phyloP scores from a whole-genome alignment of 2,329 filamentous ascomycete genomes.

The Pseudocercospora cruenta region DNA sequence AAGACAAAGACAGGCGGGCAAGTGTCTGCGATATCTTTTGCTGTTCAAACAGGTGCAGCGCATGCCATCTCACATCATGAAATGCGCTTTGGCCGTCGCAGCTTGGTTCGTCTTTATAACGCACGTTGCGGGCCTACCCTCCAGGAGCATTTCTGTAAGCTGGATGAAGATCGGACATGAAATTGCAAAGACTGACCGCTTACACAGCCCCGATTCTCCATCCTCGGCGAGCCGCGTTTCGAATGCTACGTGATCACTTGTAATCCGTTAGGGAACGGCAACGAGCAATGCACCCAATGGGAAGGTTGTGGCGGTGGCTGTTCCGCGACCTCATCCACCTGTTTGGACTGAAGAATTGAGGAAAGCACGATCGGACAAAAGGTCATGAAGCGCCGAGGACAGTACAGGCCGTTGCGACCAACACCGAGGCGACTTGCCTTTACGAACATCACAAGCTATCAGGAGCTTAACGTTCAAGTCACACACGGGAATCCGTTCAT shows the following conservation, averaged over 20 bases:
- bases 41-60: neutral
- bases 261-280: neutral
- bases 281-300: neutral
- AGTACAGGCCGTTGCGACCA: neutral
- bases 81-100: neutral
- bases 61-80: neutral
- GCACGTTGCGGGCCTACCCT: neutral
- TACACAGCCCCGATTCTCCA: neutral
- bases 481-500: neutral
- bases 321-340: neutral
- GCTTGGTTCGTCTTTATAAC: neutral
- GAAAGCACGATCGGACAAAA: neutral
- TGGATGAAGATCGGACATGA: neutral
- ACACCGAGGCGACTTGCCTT: neutral
- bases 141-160: neutral
- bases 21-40: neutral
- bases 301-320: neutral
- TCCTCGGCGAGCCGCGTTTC: neutral
- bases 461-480: neutral
- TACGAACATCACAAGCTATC: neutral
- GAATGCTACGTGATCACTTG: constrained; percentile 1
- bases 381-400: neutral
- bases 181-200: neutral
- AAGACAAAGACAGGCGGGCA: neutral
- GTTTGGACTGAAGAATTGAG: neutral